These are phyloP conservation scores for Lentinula detonsa DNA, from an alignment of 768 basidiomycete species.

Conservation along the genomic window DNA sequence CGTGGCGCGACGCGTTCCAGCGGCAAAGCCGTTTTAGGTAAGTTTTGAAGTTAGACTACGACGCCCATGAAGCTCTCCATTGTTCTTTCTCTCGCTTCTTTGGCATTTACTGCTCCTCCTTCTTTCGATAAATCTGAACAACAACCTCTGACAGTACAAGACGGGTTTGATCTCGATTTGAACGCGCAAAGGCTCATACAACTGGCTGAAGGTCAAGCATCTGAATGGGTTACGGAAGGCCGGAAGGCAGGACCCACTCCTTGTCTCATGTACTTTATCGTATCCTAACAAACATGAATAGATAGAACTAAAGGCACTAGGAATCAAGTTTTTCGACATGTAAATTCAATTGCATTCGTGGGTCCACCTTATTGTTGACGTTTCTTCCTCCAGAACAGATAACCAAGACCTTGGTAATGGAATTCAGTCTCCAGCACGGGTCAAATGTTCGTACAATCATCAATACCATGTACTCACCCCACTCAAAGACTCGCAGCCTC, in stretches of 20 bases:
- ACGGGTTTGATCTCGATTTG: slow-evolving; percentile 69
- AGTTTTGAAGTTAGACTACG: slow-evolving; percentile 2
- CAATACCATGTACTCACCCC: slow-evolving; percentile 12
- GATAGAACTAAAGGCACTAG: slow-evolving; percentile 74
- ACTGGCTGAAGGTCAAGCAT: slow-evolving; percentile 52
- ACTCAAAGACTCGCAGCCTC: slow-evolving; percentile 28
- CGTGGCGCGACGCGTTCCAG: slow-evolving; percentile 1
- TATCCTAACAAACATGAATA: slow-evolving; percentile 19
- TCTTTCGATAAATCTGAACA: slow-evolving; percentile 32
- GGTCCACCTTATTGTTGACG: slow-evolving; percentile 10
- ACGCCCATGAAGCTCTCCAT: slow-evolving; percentile 7
- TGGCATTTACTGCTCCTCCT: slow-evolving; percentile 34
- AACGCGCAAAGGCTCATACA: slow-evolving; percentile 69
- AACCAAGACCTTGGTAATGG: slow-evolving; percentile 52
- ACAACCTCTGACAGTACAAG: slow-evolving; percentile 25
- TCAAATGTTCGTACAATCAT: slow-evolving; percentile 29
- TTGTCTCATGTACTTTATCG: not conserved
- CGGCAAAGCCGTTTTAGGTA: not conserved
- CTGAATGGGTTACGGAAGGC: slow-evolving; percentile 83
- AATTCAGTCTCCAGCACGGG: slow-evolving; percentile 27
- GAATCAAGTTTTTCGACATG: slow-evolving; percentile 86
- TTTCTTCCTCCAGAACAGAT: slow-evolving; percentile 53
- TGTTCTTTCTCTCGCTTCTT: slow-evolving; percentile 1
- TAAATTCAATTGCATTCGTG: slow-evolving; percentile 24
- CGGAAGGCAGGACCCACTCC: slow-evolving; percentile 58